These are phyloP conservation scores for Yarrowia porcina DNA, from an alignment of 805 yeast species.

Conservation along the genomic window DNA sequence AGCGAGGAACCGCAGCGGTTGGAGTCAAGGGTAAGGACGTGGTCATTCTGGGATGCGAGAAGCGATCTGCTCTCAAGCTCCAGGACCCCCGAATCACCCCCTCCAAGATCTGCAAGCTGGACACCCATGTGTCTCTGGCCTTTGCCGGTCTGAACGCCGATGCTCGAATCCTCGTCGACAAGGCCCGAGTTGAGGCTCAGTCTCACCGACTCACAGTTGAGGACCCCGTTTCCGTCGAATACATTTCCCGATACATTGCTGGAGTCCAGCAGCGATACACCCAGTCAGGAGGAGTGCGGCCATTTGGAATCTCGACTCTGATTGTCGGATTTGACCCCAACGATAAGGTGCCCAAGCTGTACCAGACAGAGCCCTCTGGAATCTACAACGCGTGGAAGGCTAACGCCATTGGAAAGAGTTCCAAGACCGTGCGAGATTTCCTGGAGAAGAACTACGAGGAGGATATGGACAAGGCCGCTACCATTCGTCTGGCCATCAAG, in stretches of 20 bases:
- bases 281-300: conserved; percentile 97
- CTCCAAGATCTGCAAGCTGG: conserved; percentile 86
- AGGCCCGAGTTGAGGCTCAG: conserved; percentile 95
- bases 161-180: conserved; percentile 89
- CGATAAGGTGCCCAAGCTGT: conserved; percentile 75
- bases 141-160: conserved; percentile 99
- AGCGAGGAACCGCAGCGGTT: conserved; percentile 97
- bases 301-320: conserved; percentile 92
- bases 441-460: conserved; percentile 79
- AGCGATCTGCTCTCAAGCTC: conserved; percentile 88
- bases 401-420: conserved; percentile 90
- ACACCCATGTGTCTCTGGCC: conserved; percentile 84
- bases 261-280: conserved; percentile 97
- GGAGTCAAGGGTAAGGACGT: conserved; percentile 88
- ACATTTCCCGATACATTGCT: conserved; percentile 91
- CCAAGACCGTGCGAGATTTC: conserved; percentile 93
- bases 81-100: conserved; percentile 98
- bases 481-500: conserved; percentile 78
- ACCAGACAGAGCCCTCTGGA: conserved; percentile 96
- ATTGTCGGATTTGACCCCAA: conserved; percentile 94
- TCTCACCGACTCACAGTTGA: conserved; percentile 90
- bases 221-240: conserved; percentile 88
- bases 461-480: conserved; percentile 61
- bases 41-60: conserved; percentile 95
- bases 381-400: conserved; percentile 98